These are phyloP conservation scores for Cerioporus squamosus DNA, from an alignment of 1,284 basidiomycete genomes.

Conservation along the genomic window DNA sequence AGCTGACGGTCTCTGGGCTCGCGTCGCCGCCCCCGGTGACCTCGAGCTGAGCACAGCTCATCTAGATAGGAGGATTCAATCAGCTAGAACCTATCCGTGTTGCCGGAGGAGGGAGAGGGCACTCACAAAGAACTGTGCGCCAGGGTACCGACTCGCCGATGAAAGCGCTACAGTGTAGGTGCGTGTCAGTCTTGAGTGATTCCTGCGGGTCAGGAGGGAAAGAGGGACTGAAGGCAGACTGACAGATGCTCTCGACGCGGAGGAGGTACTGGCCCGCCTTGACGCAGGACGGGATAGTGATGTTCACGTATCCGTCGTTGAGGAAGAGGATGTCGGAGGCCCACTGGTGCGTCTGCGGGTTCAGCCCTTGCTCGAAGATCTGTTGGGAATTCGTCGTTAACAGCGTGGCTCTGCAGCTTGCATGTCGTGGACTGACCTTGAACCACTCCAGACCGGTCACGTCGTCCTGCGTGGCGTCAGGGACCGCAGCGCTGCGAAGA, in stretches of 20 bases:
- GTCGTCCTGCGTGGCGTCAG: conserved; percentile 45
- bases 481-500: conserved; percentile 45
- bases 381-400: conserved; percentile 4
- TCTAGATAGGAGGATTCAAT: conserved; percentile 34
- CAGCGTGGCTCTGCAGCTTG: too few relatives aligned
- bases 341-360: conserved; percentile 41
- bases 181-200: background rate
- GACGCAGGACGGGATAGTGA: conserved; percentile 55
- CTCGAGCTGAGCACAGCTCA: conserved; percentile 55
- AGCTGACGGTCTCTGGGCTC: conserved; percentile 50
- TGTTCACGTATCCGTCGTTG: conserved; percentile 56
- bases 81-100: background rate
- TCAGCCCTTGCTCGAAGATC: conserved; percentile 48
- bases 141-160: conserved; percentile 47
- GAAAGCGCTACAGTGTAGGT: conserved; percentile 41
- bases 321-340: conserved; percentile 51
- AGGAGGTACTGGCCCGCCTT: conserved; percentile 54
- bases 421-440: conserved; percentile 42
- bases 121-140: conserved; percentile 50
- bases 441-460: conserved; percentile 61
- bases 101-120: too few relatives aligned
- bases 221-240: background rate
- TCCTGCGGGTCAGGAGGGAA: too few relatives aligned
- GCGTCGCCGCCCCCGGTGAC: conserved; percentile 53
- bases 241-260: conserved; percentile 57